Evolutionary conservation across 177 flowering plant species (phyloP).

Genomic region (Vitis hybrid): DNA sequence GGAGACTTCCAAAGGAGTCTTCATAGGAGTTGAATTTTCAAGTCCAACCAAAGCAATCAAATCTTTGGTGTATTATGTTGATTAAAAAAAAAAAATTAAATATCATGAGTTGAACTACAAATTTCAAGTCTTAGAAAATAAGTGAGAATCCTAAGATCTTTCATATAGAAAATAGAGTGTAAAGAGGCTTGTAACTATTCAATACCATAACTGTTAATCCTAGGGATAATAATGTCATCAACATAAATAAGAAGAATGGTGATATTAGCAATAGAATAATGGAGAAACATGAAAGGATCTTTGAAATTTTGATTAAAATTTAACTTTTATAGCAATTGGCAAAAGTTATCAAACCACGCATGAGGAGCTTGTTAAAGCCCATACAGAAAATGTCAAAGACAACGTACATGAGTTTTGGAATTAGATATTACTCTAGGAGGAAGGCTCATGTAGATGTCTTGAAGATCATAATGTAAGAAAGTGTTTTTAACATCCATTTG

Average conservation of each 20-base stretch:
- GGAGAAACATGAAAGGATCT: background rate
- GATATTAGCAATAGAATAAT: background rate
- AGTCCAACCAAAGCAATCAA: background rate
- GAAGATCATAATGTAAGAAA: constrained; percentile 2
- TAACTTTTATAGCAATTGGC: background rate
- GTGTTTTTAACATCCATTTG: constrained; percentile 16
- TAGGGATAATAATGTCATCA: background rate
- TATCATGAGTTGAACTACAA: background rate
- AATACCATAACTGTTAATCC: background rate
- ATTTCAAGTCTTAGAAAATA: background rate
- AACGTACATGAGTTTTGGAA: background rate
- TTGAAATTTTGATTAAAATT: too few relatives aligned
- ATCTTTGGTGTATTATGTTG: background rate
- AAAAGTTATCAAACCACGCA: constrained; percentile 22
- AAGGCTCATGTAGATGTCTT: background rate
- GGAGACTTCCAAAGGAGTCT: constrained; percentile 4
- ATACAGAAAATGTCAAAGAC: background rate
- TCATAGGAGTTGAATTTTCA: background rate
- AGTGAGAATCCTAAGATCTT: background rate
- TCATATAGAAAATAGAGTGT: background rate
- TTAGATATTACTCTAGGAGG: background rate
- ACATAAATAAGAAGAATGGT: constrained; percentile 7
- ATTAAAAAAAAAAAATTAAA: background rate
- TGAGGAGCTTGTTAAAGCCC: background rate
- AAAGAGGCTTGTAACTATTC: background rate